Evolutionary conservation across 495 filamentous ascomycete genomes (phyloP).

Genomic region (Aspergillus bridgeri): DNA sequence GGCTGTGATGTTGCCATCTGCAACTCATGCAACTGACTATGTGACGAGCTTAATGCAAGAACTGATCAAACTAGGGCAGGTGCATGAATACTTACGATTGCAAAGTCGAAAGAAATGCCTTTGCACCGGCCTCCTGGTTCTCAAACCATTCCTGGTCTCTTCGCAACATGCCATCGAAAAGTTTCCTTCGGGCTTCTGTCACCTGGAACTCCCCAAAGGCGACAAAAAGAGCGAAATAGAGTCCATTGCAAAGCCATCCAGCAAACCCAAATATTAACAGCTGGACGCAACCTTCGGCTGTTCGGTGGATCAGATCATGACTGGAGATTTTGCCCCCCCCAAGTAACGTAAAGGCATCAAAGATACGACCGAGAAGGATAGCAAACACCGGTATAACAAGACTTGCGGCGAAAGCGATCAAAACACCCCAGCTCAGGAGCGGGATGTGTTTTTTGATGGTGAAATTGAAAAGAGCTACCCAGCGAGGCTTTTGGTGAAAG

Average conservation of each 20-base stretch:
- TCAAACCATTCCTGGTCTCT: conserved; percentile 88
- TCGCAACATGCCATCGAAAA: conserved; percentile 65
- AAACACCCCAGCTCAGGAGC: conserved; percentile 47
- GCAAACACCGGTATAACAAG: conserved; percentile 61
- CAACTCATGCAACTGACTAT: conserved; percentile 77
- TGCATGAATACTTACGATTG: conserved; percentile 60
- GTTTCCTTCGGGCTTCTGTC: conserved; percentile 52
- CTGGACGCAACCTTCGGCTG: conserved; percentile 54
- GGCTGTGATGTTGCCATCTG: conserved; percentile 77
- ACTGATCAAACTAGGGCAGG: neutral
- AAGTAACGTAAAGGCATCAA: conserved; percentile 65
- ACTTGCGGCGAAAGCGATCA: conserved; percentile 59
- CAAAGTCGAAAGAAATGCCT: conserved; percentile 63
- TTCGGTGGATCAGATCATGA: conserved; percentile 49
- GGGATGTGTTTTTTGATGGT: conserved; percentile 59
- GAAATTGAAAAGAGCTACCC: conserved; percentile 67
- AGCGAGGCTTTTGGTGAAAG: conserved; percentile 24
- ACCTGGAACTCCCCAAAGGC: conserved; percentile 79
- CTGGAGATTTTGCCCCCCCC: conserved; percentile 52
- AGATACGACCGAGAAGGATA: conserved; percentile 71
- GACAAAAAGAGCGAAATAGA: conserved; percentile 67
- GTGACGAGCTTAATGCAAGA: conserved; percentile 1
- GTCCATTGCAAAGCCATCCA: conserved; percentile 61
- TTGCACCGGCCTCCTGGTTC: conserved; percentile 63
- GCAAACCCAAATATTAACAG: conserved; percentile 58